Conservation (phyloP, 2,329 filamentous ascomycete genomes). For the Colletotrichum filicis region DNA sequence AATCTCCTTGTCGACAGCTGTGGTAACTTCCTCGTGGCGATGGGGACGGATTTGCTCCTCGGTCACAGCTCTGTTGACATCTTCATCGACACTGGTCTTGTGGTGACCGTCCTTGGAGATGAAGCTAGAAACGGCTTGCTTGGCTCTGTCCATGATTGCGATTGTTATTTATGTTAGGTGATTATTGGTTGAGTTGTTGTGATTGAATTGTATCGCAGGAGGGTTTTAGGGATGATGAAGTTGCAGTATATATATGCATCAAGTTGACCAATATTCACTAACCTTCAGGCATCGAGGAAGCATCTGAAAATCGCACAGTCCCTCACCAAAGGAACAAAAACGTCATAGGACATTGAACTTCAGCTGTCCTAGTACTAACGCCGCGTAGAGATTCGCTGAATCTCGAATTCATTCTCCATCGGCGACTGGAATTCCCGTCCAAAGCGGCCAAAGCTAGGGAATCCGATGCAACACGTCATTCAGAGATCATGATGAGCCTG, state of each 20-base stretch:
- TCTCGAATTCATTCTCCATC: not conserved
- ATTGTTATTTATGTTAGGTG: not conserved
- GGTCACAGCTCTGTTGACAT: slow-evolving; percentile 67
- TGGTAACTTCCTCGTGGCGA: slow-evolving; percentile 70
- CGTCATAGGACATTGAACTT: not conserved
- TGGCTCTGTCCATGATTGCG: slow-evolving; percentile 71
- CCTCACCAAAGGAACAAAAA: not conserved
- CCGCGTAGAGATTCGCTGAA: not conserved
- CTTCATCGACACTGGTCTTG: slow-evolving; percentile 77
- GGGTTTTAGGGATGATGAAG: not conserved
- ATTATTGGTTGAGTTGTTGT: not conserved
- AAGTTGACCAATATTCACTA: not conserved
- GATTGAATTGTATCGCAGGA: accelerated
- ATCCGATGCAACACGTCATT: slow-evolving; percentile 24
- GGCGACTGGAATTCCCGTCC: not conserved
- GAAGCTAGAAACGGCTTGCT: slow-evolving; percentile 70
- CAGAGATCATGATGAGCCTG: not conserved
- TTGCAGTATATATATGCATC: not conserved
- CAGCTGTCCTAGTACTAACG: not conserved
- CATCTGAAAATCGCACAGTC: not conserved
- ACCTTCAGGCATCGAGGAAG: not conserved
- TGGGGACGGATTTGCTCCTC: slow-evolving; percentile 70
- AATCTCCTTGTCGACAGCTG: slow-evolving; percentile 74
- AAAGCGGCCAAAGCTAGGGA: not conserved
- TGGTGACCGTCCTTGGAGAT: slow-evolving; percentile 71